phyloP scores from a whole-genome alignment of 768 basidiomycete species.

The Suillus luteus region DNA sequence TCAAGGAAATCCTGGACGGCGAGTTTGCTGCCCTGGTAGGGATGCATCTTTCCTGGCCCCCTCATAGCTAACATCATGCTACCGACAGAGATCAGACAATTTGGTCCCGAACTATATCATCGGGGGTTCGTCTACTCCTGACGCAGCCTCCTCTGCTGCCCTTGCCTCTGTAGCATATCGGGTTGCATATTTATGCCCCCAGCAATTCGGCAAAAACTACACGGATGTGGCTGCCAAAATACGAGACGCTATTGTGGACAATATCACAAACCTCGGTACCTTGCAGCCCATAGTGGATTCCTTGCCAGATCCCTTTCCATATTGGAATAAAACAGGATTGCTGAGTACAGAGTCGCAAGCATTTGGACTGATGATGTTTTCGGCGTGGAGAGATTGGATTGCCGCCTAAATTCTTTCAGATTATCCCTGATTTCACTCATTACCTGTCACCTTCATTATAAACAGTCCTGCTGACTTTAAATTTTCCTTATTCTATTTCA shows the following conservation, averaged over 20 bases:
- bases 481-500: no score
- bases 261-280: slow-evolving; percentile 38
- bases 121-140: slow-evolving; percentile 34
- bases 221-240: slow-evolving; percentile 32
- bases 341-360: slow-evolving; percentile 24
- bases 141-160: slow-evolving; percentile 37
- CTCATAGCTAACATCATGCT: not conserved
- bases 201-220: slow-evolving; percentile 33
- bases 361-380: slow-evolving; percentile 23
- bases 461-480: no score
- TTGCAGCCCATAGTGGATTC: slow-evolving; percentile 41
- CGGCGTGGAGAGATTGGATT: slow-evolving; percentile 23
- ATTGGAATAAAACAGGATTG: slow-evolving; percentile 28
- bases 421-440: not conserved
- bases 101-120: slow-evolving; percentile 41
- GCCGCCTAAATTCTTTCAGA: not conserved
- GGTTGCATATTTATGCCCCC: slow-evolving; percentile 31
- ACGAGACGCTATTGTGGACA: slow-evolving; percentile 32
- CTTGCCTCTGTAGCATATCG: slow-evolving; percentile 30
- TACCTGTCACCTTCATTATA: not conserved
- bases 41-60: not conserved
- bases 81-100: slow-evolving; percentile 29
- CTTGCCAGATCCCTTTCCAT: slow-evolving; percentile 14
- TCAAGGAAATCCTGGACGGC: slow-evolving; percentile 51
- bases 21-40: slow-evolving; percentile 42